Base-by-base conservation (phyloP, 108 stramenopile species). In the Fistulifera solaris region DNA sequence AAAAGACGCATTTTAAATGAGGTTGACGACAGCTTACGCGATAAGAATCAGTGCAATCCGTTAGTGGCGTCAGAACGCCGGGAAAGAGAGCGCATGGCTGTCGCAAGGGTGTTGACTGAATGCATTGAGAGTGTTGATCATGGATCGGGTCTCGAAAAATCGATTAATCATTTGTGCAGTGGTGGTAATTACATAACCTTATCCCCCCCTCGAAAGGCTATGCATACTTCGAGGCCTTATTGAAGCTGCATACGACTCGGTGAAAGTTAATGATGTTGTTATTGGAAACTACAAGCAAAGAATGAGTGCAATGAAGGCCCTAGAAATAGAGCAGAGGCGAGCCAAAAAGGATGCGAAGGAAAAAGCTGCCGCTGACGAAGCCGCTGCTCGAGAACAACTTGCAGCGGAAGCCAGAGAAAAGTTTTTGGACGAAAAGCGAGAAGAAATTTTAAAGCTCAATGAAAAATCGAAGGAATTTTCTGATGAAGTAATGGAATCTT, bases 171-270 rank as follows among this genome's bases (percentile, higher is more conserved):
- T 38, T 65, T 91, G 25, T 81, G 83, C 54, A 52, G 58, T 27
- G 89, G 89, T 6, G 72, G 71, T 12, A 46, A 68, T 27, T 91
- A 91, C 50, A 58, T 85, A 24, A 66, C 73, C 8, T 59, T 91
- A 44, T 68, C 66, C 17, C 52, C n/a, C 79, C 38, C 46, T 67
- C 0, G 75, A 87, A 40, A 67, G 83, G 40, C 63, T 91, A 38
- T 77, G 77, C 41, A 64, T 91, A 0, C 70, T 91, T 12, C 70
- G 83, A 27, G 56, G 87, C 15, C 56, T 91, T 27, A 79, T 91
- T 48, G 89, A 91, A 48, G 78, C 85, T 38, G 83, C 85, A 21
- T 91, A 91, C 42, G 89, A 91, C 52, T 75, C 89, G 18, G 55
- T 53, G 23, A 72, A 67, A 52, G 61, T 87, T 2, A 68, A 81